These are phyloP conservation scores for Candida michaelii DNA, from an alignment of 805 yeast species.

Conservation along the genomic window DNA sequence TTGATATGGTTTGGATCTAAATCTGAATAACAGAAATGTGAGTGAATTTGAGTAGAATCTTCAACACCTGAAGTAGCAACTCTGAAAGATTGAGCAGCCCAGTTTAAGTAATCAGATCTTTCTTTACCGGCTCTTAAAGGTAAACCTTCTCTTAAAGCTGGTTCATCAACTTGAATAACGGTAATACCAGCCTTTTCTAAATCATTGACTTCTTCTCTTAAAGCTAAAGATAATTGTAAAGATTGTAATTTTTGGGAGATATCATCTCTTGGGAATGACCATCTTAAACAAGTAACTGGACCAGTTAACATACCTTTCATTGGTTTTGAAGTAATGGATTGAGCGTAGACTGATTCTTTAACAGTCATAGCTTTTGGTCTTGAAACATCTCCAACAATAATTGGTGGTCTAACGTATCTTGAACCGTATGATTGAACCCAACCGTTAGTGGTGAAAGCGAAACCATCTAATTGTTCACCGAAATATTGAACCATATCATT, in stretches of 20 bases:
- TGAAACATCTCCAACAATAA: constrained; percentile 97
- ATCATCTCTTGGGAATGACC: constrained; percentile 99
- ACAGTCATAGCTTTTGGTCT: constrained; percentile 99
- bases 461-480: constrained; percentile 98
- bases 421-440: constrained; percentile 99
- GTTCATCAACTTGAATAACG: constrained; percentile 99
- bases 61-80: constrained; percentile 98
- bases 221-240: constrained; percentile 93
- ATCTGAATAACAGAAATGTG: constrained; percentile 99
- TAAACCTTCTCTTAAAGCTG: constrained; percentile 99
- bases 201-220: constrained; percentile 98
- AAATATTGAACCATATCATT: constrained; percentile 99
- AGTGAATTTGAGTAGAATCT: constrained; percentile 96
- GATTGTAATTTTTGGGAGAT: constrained; percentile 91
- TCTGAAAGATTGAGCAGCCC: constrained; percentile 99
- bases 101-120: constrained; percentile 92
- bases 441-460: constrained; percentile 97
- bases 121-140: constrained; percentile 98
- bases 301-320: constrained; percentile 99
- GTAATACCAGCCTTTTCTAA: constrained; percentile 98
- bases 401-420: constrained; percentile 99
- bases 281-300: constrained; percentile 98
- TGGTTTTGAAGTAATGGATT: constrained; percentile 91
- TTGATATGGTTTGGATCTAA: constrained; percentile 99
- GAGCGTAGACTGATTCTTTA: constrained; percentile 98